Percentiles rank a stretch among this genome's conserved stretches.
These are phyloP conservation scores for Echria macrotheca DNA, from an alignment of 495 filamentous ascomycete species.

Conservation along the genomic window DNA sequence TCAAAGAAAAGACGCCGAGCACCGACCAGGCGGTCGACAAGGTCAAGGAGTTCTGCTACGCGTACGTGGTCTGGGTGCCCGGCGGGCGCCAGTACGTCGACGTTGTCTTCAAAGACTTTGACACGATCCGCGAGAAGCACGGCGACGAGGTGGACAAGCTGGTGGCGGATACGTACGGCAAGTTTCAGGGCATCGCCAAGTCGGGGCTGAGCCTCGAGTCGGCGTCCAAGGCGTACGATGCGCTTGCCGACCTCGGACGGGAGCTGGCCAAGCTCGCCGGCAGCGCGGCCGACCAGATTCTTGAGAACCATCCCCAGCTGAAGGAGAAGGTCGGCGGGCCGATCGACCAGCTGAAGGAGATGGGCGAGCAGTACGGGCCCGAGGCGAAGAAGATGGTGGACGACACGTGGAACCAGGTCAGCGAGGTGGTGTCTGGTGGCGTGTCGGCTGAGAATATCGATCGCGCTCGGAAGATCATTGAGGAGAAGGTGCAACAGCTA, in stretches of 20 bases:
- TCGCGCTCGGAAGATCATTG: constrained; percentile 53
- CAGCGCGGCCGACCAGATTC: constrained; percentile 50
- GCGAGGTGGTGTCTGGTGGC: constrained; percentile 49
- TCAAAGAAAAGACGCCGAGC: constrained; percentile 51
- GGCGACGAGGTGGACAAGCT: constrained; percentile 58
- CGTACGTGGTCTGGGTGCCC: constrained; percentile 61
- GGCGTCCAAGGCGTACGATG: constrained; percentile 45
- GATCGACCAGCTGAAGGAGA: constrained; percentile 55
- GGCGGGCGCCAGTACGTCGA: constrained; percentile 59
- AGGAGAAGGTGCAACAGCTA: constrained; percentile 59
- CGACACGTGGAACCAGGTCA: constrained; percentile 57
- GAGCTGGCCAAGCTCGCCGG: constrained; percentile 49
- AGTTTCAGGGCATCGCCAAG: constrained; percentile 48
- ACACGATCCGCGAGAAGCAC: constrained; percentile 53
- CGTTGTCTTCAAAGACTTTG: constrained; percentile 56
- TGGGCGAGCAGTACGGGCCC: constrained; percentile 59
- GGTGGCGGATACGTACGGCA: constrained; percentile 52
- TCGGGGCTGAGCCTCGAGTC: constrained; percentile 48
- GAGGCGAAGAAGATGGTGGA: constrained; percentile 65
- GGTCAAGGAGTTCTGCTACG: constrained; percentile 52
- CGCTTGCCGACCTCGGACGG: constrained; percentile 48
- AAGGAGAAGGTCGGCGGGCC: constrained; percentile 63
- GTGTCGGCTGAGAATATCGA: constrained; percentile 42
- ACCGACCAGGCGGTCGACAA: constrained; percentile 53
- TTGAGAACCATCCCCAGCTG: constrained; percentile 60